These are phyloP conservation scores for Chenopodium suecicum DNA, from an alignment of 148 eudicot genomes.

Conservation along the genomic window DNA sequence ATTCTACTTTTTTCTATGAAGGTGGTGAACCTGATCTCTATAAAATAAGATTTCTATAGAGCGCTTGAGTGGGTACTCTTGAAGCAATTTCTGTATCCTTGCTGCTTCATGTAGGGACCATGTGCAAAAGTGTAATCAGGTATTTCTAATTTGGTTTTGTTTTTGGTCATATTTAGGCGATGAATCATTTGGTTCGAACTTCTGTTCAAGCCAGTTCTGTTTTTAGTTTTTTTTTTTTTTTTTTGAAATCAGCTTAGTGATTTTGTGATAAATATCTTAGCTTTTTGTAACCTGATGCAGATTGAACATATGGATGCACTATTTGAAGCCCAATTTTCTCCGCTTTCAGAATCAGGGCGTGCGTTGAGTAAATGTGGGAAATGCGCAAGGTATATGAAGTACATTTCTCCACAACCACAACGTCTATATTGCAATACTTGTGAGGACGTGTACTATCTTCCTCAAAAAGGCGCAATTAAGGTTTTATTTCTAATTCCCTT, in stretches of 20 bases:
- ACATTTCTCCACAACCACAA: slow-evolving; percentile 68
- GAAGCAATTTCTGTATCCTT: neutral
- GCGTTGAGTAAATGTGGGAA: slow-evolving; percentile 89
- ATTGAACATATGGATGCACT: slow-evolving; percentile 93
- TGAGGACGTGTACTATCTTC: slow-evolving; percentile 92
- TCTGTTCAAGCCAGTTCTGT: neutral
- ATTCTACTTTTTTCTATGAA: neutral
- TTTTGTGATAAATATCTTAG: neutral
- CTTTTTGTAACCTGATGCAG: slow-evolving; percentile 43
- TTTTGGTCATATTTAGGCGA: neutral
- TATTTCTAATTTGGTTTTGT: neutral
- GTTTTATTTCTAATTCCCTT: slow-evolving; percentile 21
- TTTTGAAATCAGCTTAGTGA: neutral
- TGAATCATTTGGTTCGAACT: neutral
- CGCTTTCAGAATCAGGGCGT: slow-evolving; percentile 88
- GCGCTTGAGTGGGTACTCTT: neutral
- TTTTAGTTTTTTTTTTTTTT: no score
- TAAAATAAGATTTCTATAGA: neutral
- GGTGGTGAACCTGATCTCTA: neutral
- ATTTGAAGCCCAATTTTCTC: slow-evolving; percentile 97
- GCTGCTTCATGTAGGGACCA: neutral
- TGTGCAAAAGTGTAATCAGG: neutral
- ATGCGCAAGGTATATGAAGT: slow-evolving; percentile 89
- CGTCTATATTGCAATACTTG: slow-evolving; percentile 83
- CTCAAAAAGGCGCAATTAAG: slow-evolving; percentile 88